These are phyloP conservation scores for Epichloe baconii DNA, from an alignment of 2,329 filamentous ascomycete genomes.

Conservation along the genomic window DNA sequence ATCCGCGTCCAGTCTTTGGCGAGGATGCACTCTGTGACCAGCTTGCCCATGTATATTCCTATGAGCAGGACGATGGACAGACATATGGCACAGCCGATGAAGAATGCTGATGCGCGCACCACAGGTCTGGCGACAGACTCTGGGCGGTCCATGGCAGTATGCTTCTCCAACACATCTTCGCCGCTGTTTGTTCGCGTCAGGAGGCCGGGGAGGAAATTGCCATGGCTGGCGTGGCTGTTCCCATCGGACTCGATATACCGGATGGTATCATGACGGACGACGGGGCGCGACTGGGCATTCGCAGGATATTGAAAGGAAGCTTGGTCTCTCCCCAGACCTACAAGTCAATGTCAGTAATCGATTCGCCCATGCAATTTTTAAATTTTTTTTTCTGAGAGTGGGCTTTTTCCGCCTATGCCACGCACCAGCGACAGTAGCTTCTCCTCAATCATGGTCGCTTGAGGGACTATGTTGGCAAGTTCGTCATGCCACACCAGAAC, in stretches of 20 bases:
- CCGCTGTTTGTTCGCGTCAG: constrained; percentile 10
- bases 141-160: constrained; percentile 12
- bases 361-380: not conserved
- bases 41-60: constrained; percentile 23
- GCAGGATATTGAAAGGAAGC: constrained; percentile 8
- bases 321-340: constrained; percentile 16
- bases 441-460: constrained; percentile 22
- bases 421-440: constrained; percentile 17
- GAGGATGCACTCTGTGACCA: constrained; percentile 25
- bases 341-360: not conserved
- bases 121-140: constrained; percentile 31
- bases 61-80: constrained; percentile 25
- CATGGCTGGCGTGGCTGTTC: constrained; percentile 8
- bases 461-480: constrained; percentile 24
- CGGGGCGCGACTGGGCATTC: constrained; percentile 7
- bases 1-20: constrained; percentile 25
- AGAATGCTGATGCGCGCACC: constrained; percentile 22
- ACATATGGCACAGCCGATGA: constrained; percentile 24
- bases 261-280: constrained; percentile 10
- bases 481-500: constrained; percentile 31
- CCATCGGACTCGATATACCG: constrained; percentile 8
- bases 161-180: constrained; percentile 13
- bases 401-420: not conserved
- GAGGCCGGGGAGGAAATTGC: constrained; percentile 8
- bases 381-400: not conserved